Base-by-base conservation (phyloP, 176 grass and related monocot genomes). In the Eragrostis curvula region DNA sequence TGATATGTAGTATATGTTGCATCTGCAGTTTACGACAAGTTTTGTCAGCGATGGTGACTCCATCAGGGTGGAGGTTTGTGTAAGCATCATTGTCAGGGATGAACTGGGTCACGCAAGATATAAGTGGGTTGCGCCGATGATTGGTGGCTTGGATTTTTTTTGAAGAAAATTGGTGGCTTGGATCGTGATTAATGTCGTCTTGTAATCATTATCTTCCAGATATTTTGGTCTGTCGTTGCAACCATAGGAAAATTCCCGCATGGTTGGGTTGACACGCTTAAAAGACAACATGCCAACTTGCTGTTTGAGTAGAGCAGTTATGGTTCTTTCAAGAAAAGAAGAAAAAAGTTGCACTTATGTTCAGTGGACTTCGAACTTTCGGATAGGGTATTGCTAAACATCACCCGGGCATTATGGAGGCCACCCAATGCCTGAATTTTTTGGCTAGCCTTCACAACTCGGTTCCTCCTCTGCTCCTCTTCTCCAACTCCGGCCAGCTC, bases 161-260 rank as follows among this genome's bases (percentile, higher is more conserved):
- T n/a, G n/a, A n/a, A n/a, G n/a, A n/a, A n/a, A n/a, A 86, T 86
- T 86, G 66, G 80, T 65, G 57, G 55, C 56, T 65, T 46, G 57
- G 55, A 39, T 72, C 36, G 25, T 70, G 85, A 32, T 52, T 82
- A 77, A 52, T 63, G 32, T 53, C 62, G 46, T 24, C 56, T 5
- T 21, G 53, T 46, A 70, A 88, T 77, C 66, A 72, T 88, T 71
- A 66, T 78, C 49, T 71, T 70, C 47, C 39, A 8, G 73, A 77
- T 83, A 83, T 83, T 64, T 39, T 36, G 73, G 50, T 73, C 23
- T 79, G 68, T 80, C 76, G 68, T 86, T 66, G 68, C 18, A 65
- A 73, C 32, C 64, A 65, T 67, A 72, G 42, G 40, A 25, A 32
- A 73, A 32, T 48, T 83, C 66, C 64, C 25, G 60, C 57, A 21